Conservation (phyloP, 495 filamentous ascomycete genomes). For the Pyrenula massariospora region DNA sequence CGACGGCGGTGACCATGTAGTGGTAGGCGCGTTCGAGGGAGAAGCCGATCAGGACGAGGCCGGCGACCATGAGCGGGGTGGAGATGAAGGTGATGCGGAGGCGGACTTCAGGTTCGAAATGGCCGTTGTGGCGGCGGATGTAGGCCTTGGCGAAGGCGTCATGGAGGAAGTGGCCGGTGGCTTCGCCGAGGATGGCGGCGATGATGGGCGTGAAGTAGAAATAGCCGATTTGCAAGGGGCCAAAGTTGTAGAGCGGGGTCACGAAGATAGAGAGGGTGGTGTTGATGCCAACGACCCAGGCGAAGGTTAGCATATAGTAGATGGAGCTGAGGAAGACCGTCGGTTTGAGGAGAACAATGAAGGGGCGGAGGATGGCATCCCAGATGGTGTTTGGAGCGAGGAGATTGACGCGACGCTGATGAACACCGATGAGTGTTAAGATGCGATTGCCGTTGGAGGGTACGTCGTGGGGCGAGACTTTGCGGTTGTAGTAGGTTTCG, state of each 20-base stretch:
- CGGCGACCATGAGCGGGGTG: constrained; percentile 36
- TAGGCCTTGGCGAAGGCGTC: constrained; percentile 37
- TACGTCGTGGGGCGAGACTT: constrained; percentile 21
- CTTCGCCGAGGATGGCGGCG: constrained; percentile 38
- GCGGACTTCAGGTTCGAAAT: constrained; percentile 48
- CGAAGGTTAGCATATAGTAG: constrained; percentile 48
- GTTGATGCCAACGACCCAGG: constrained; percentile 52
- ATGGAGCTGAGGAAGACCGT: constrained; percentile 34
- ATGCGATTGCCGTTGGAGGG: constrained; percentile 25
- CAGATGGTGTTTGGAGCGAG: constrained; percentile 24
- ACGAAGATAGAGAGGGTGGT: constrained; percentile 47
- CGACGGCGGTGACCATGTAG: constrained; percentile 42
- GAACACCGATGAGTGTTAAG: constrained; percentile 30
- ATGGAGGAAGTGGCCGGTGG: constrained; percentile 48
- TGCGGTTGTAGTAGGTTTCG: constrained; percentile 50
- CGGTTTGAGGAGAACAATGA: constrained; percentile 37
- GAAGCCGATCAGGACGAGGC: constrained; percentile 44
- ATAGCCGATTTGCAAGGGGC: constrained; percentile 36
- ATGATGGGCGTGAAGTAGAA: constrained; percentile 52
- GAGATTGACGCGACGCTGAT: constrained; percentile 30
- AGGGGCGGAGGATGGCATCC: constrained; percentile 31
- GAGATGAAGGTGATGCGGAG: constrained; percentile 37
- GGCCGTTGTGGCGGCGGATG: constrained; percentile 34
- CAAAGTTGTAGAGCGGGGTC: constrained; percentile 41
- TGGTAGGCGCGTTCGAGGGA: constrained; percentile 39